Evolutionary conservation across 2,329 filamentous ascomycete species (phyloP), one percentile per base, ranked within the genome.

Genomic region (Cladobotryum mycophilum): DNA sequence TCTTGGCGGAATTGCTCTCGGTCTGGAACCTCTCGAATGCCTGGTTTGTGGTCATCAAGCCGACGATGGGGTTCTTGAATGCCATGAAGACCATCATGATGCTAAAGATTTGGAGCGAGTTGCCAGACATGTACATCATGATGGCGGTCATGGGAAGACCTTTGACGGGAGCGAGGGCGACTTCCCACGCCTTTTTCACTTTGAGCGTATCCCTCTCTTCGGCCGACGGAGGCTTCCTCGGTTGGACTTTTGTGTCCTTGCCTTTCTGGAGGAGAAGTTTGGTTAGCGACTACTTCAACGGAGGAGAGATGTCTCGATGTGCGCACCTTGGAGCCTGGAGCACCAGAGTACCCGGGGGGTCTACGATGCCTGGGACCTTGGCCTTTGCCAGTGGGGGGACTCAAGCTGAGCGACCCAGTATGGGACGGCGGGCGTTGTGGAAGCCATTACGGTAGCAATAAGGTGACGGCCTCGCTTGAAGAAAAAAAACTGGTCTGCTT

Each of bases 71-170:
- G 59, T 88, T 95, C 77, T 97, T 97, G 79, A 99, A 99, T 42
- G 95, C 85, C 87, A 96, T 97, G 63, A 92, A 91, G 15, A 97
- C 92, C 91, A 97, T 99, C 89, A 97, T 97, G 71, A 99, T 97
- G 71, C 88, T 95, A 76, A 99, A 99, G 59, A 99, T 97, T 68
- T 99, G 93, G 43, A 99, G 81, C 55, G 89, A 90, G 74, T 97
- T 99, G 63, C 93, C 93, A 33, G 92, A 95, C 93, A 99, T 99
- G 79, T 99, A 99, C 90, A 97, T 97, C 85, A 96, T 96, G 68
- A 99, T 92, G 56, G 86, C 91, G 51, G 95, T 97, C 93, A 99
- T 99, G 52, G 93, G 93, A 43, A 99, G 78, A 66, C 86, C 85
- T 75, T 99, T 99, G 55, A 93, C 86, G 1, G 93, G 93, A 2